phyloP scores from a whole-genome alignment of 2,329 filamentous ascomycete genomes.

The Hirsutella rhossiliensis region DNA sequence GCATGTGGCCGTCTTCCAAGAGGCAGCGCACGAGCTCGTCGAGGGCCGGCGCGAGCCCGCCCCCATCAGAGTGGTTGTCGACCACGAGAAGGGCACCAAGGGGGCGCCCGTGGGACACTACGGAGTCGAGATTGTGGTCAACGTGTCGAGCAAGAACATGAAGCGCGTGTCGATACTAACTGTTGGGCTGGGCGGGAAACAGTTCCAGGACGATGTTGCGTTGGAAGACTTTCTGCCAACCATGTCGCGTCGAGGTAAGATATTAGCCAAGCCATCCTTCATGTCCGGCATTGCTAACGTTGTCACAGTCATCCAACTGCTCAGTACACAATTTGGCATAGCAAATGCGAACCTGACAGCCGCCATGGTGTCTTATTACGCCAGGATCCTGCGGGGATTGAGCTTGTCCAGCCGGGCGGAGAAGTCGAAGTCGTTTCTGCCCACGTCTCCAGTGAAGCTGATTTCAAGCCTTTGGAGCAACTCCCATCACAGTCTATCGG shows the following conservation, averaged over 20 bases:
- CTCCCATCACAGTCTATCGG: constrained; percentile 25
- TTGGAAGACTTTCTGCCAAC: constrained; percentile 62
- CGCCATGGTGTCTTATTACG: constrained; percentile 64
- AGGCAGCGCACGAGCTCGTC: constrained; percentile 48
- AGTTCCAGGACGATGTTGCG: constrained; percentile 63
- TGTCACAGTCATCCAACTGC: constrained; percentile 53
- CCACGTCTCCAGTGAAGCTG: constrained; percentile 81
- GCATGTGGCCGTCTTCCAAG: constrained; percentile 61
- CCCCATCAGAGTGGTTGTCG: constrained; percentile 59
- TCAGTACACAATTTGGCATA: constrained; percentile 58
- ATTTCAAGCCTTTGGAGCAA: constrained; percentile 69
- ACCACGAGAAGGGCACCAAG: constrained; percentile 54
- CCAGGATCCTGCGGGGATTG: constrained; percentile 62
- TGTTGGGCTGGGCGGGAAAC: constrained; percentile 54
- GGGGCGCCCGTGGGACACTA: constrained; percentile 54
- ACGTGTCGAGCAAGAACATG: constrained; percentile 44
- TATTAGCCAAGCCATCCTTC: neutral
- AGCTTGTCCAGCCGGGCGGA: constrained; percentile 49
- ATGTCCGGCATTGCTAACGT: constrained; percentile 18
- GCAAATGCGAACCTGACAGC: constrained; percentile 52
- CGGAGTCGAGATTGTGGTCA: constrained; percentile 59
- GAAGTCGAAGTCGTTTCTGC: constrained; percentile 57
- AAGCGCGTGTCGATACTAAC: constrained; percentile 37
- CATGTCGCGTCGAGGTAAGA: constrained; percentile 59
- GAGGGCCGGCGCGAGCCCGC: constrained; percentile 57